Percentiles rank a stretch among this genome's conserved stretches.
Conservation (phyloP, 1,284 basidiomycete genomes). For the Rhodotorula sp. region DNA sequence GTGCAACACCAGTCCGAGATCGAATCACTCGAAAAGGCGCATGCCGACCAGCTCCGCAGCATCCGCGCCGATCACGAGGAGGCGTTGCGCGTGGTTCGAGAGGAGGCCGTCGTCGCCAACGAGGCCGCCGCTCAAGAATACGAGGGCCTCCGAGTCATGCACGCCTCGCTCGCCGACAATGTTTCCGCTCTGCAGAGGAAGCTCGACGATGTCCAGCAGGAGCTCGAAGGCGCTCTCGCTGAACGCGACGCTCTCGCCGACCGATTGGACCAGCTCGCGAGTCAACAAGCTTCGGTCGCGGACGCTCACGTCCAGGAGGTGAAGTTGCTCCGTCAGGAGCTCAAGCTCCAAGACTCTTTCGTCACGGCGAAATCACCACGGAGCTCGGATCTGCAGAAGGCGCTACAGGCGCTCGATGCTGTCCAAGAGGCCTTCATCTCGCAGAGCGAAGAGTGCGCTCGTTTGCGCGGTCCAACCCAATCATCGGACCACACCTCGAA, state of each 20-base stretch:
- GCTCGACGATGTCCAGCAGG: neutral
- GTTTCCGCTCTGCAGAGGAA: no score
- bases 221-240: neutral
- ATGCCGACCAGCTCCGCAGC: constrained; percentile 55
- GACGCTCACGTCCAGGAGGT: constrained; percentile 4
- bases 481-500: no score
- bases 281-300: neutral
- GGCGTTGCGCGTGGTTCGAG: neutral
- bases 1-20: constrained; percentile 26
- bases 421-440: constrained; percentile 49
- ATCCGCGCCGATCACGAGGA: constrained; percentile 46
- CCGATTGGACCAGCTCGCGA: neutral
- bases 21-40: constrained; percentile 40
- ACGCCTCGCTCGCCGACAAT: no score
- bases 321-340: constrained; percentile 5
- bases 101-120: neutral
- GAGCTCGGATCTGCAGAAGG: constrained; percentile 46
- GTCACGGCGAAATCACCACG: neutral
- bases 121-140: no score
- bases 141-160: no score
- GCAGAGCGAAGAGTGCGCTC: constrained; percentile 43
- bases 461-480: no score
- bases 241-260: neutral
- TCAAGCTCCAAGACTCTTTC: neutral
- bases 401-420: constrained; percentile 48